phyloP scores from a whole-genome alignment of 148 eudicot species.

The Rhododendron molle region DNA sequence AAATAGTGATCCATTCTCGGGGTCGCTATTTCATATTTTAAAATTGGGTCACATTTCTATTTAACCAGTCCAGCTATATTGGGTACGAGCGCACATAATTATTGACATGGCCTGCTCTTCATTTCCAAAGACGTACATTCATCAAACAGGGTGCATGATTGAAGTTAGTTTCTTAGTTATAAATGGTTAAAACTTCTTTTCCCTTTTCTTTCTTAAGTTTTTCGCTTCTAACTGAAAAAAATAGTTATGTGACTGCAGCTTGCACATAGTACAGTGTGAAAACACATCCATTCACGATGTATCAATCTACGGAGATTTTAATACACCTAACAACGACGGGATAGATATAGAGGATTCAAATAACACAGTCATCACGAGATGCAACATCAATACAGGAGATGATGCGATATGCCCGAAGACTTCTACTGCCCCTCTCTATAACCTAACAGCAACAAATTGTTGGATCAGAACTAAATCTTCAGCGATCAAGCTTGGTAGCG shows the following conservation, averaged over 20 bases:
- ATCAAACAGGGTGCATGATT: background rate
- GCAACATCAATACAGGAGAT: conserved; percentile 87
- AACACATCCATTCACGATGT: conserved; percentile 59
- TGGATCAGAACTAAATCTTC: conserved; percentile 96
- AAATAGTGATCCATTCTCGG: background rate
- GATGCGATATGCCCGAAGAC: conserved; percentile 99
- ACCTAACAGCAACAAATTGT: conserved; percentile 80
- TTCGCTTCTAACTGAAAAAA: background rate
- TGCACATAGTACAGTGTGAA: conserved; percentile 81
- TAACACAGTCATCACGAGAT: conserved; percentile 85
- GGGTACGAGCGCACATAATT: background rate
- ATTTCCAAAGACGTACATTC: background rate
- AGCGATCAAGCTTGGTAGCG: conserved; percentile 94
- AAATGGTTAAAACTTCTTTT: background rate
- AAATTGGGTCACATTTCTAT: background rate
- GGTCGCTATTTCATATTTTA: background rate
- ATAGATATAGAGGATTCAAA: conserved; percentile 92
- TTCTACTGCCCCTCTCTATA: conserved; percentile 57
- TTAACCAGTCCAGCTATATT: background rate
- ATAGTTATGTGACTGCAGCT: conserved; percentile 39
- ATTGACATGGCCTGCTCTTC: background rate
- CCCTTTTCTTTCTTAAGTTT: background rate
- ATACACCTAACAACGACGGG: conserved; percentile 91
- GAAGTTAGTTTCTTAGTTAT: background rate
- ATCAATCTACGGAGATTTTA: conserved; percentile 77